Percentiles rank a stretch among this genome's conserved stretches.
These are phyloP conservation scores for Euphorbia lathyris DNA, from an alignment of 345 rosid species.

Conservation along the genomic window DNA sequence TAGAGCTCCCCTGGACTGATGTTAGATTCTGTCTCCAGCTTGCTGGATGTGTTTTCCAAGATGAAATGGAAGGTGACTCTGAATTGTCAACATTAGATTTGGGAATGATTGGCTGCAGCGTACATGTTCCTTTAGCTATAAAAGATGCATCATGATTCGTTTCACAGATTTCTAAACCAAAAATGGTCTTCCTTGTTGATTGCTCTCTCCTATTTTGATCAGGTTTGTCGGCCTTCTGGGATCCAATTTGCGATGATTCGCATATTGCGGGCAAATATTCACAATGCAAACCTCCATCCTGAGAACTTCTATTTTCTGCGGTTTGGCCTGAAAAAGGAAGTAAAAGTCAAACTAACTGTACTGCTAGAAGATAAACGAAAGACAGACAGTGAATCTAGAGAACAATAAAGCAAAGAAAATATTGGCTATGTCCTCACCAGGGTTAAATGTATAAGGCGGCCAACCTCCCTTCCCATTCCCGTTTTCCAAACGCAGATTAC, in stretches of 20 bases:
- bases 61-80: slow-evolving; percentile 28
- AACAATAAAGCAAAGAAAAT: background rate
- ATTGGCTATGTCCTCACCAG: slow-evolving; percentile 23
- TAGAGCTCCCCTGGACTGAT: slow-evolving; percentile 18
- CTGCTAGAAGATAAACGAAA: background rate
- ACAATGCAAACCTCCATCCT: slow-evolving; percentile 13
- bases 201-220: slow-evolving; percentile 17
- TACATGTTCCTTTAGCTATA: slow-evolving; percentile 11
- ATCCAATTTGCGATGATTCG: slow-evolving; percentile 23
- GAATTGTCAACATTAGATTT: slow-evolving; percentile 19
- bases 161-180: slow-evolving; percentile 38
- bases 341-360: slow-evolving; percentile 7
- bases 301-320: slow-evolving; percentile 11
- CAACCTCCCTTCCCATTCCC: slow-evolving; percentile 29
- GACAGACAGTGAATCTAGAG: background rate
- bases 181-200: slow-evolving; percentile 24
- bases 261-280: slow-evolving; percentile 17
- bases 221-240: slow-evolving; percentile 12
- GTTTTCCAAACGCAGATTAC: slow-evolving; percentile 32
- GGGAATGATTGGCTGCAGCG: slow-evolving; percentile 18
- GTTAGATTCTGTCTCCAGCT: slow-evolving; percentile 20
- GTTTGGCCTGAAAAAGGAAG: slow-evolving; percentile 24
- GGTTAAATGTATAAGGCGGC: slow-evolving; percentile 21
- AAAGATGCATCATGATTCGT: slow-evolving; percentile 18
- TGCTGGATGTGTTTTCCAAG: slow-evolving; percentile 19